phyloP scores from a whole-genome alignment of 2,329 filamentous ascomycete species.

The Orbilia blumenaviensis region DNA sequence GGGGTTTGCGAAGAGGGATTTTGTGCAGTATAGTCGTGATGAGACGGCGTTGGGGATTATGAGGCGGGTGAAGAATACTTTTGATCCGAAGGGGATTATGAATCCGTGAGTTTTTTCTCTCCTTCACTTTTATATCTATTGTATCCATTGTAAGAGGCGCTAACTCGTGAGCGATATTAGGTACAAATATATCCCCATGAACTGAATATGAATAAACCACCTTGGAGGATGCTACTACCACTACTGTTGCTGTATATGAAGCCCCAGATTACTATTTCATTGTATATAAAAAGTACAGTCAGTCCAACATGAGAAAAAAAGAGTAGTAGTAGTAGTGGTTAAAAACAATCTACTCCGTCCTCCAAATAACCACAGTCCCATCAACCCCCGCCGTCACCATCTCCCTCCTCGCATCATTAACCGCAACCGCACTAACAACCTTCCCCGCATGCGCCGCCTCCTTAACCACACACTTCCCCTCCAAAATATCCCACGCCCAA shows the following conservation, averaged over 20 bases:
- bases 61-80: constrained; percentile 92
- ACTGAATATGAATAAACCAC: neutral
- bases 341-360: constrained; percentile 23
- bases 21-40: constrained; percentile 89
- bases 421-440: constrained; percentile 55
- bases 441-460: constrained; percentile 56
- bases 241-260: no score
- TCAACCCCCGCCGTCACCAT: constrained; percentile 57
- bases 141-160: neutral
- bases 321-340: no score
- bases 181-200: constrained; percentile 40
- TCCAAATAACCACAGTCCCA: constrained; percentile 54
- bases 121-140: neutral
- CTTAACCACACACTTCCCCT: constrained; percentile 55
- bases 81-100: constrained; percentile 70
- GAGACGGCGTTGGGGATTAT: constrained; percentile 88
- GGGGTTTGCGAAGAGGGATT: constrained; percentile 94
- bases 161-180: constrained; percentile 23
- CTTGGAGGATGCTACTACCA: no score
- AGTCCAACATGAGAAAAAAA: no score
- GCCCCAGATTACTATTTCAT: no score
- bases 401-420: constrained; percentile 56
- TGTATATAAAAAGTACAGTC: no score
- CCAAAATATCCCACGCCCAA: constrained; percentile 58
- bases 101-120: constrained; percentile 29